A percentile compares a stretch with the other conserved stretches of the same genome.
These are phyloP conservation scores for Eragrostis tef DNA, from an alignment of 202 grass and related monocot genomes.

Conservation along the genomic window DNA sequence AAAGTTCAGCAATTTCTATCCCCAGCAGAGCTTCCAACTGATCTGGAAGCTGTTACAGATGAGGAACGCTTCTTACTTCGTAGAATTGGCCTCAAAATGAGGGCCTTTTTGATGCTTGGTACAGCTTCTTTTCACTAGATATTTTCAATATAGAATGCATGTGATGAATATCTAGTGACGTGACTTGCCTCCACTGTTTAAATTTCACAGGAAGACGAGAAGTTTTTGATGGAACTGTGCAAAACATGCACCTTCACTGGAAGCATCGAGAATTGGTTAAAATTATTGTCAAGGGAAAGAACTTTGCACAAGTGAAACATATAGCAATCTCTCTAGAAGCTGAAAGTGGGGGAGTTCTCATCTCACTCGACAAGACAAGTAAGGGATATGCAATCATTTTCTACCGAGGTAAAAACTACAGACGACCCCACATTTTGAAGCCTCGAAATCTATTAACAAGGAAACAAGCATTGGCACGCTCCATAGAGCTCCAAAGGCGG, in stretches of 20 bases:
- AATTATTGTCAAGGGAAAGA: slow-evolving; percentile 86
- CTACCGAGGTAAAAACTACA: slow-evolving; percentile 90
- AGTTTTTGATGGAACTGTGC: slow-evolving; percentile 92
- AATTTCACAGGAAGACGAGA: slow-evolving; percentile 67
- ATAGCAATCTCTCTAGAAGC: slow-evolving; percentile 94
- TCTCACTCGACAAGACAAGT: slow-evolving; percentile 91
- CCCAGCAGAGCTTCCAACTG: slow-evolving; percentile 79
- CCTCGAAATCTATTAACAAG: slow-evolving; percentile 74
- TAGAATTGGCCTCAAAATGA: slow-evolving; percentile 90
- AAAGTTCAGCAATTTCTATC: slow-evolving; percentile 80
- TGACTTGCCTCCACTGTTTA: slow-evolving; percentile 21
- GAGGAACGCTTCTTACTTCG: slow-evolving; percentile 83
- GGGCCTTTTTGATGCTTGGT: slow-evolving; percentile 78
- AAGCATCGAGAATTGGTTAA: slow-evolving; percentile 88
- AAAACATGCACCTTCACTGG: slow-evolving; percentile 97
- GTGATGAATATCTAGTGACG: slow-evolving; percentile 4
- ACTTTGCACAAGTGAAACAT: slow-evolving; percentile 86
- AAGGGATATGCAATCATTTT: slow-evolving; percentile 88
- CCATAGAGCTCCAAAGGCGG: slow-evolving; percentile 88
- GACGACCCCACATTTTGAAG: slow-evolving; percentile 70
- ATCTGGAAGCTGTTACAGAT: slow-evolving; percentile 92
- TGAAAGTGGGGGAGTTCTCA: slow-evolving; percentile 88
- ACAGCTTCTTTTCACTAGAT: slow-evolving; percentile 23
- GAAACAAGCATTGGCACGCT: slow-evolving; percentile 75
- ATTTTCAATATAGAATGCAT: slow-evolving; percentile 18